Percentiles rank a stretch among this genome's conserved stretches.
phyloP scores from a whole-genome alignment of 495 filamentous ascomycete species.

The Cryomyces minteri region DNA sequence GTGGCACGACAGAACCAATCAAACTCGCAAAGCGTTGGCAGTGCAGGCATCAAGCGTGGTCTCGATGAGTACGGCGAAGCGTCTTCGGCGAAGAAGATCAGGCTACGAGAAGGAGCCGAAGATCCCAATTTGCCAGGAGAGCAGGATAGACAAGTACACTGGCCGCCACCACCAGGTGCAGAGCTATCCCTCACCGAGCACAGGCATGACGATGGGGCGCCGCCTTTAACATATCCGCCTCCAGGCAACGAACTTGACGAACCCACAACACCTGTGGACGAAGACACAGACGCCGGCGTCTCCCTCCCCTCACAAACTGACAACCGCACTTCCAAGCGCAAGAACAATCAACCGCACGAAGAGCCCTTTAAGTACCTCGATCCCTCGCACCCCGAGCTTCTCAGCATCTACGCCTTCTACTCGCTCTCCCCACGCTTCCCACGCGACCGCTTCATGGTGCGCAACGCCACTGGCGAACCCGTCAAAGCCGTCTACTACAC shows the following conservation, averaged over 20 bases:
- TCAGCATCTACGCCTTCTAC: slow-evolving; percentile 65
- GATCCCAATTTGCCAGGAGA: slow-evolving; percentile 23
- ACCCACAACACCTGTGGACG: slow-evolving; percentile 3
- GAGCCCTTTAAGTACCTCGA: slow-evolving; percentile 85
- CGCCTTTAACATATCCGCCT: background rate
- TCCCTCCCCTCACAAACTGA: slow-evolving; percentile 4
- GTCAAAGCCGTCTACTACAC: slow-evolving; percentile 93
- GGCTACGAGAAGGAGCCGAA: slow-evolving; percentile 15
- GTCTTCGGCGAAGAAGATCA: slow-evolving; percentile 21
- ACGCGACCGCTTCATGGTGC: slow-evolving; percentile 79
- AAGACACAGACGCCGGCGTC: slow-evolving; percentile 8
- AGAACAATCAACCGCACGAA: slow-evolving; percentile 37
- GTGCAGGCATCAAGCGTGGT: slow-evolving; percentile 20
- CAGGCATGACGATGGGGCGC: slow-evolving; percentile 11
- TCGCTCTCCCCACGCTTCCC: slow-evolving; percentile 67
- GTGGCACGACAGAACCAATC: slow-evolving; percentile 7
- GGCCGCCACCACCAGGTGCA: slow-evolving; percentile 19
- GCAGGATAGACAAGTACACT: slow-evolving; percentile 1
- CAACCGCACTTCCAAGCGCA: slow-evolving; percentile 4
- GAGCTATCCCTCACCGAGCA: slow-evolving; percentile 21
- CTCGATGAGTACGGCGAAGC: slow-evolving; percentile 17
- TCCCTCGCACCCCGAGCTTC: slow-evolving; percentile 50
- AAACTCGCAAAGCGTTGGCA: background rate
- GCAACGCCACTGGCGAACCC: slow-evolving; percentile 67
- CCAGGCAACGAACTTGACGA: background rate